These are phyloP conservation scores for Vaccinium vitisidaea DNA, from an alignment of 148 eudicot genomes.

Conservation along the genomic window DNA sequence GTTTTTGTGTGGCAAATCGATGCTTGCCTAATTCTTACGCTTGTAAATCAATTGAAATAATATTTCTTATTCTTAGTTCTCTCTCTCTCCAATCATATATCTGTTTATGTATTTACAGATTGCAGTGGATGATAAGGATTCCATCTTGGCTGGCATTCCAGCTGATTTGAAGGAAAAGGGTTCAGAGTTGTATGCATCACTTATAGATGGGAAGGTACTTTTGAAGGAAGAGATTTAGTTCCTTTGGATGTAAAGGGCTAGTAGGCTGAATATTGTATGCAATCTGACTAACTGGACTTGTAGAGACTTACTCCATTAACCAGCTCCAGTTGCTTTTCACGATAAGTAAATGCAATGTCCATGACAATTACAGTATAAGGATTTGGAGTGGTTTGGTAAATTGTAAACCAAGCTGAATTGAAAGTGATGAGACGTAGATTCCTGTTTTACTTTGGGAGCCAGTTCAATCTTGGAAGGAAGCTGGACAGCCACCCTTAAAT, in stretches of 20 bases:
- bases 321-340: conserved; percentile 8
- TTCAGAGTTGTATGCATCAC: conserved; percentile 59
- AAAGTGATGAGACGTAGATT: background rate
- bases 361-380: background rate
- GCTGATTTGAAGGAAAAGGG: conserved; percentile 69
- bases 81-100: background rate
- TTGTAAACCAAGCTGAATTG: background rate
- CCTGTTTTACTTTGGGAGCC: background rate
- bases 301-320: background rate
- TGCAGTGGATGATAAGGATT: conserved; percentile 84
- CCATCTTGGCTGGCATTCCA: conserved; percentile 74
- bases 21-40: background rate
- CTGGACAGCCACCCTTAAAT: background rate
- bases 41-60: background rate
- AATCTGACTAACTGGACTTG: background rate
- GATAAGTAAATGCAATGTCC: conserved; percentile 8
- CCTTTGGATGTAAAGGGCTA: background rate
- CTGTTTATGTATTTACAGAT: conserved; percentile 34
- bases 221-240: conserved; percentile 15
- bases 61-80: background rate
- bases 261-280: conserved; percentile 7
- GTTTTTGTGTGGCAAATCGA: background rate
- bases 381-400: background rate
- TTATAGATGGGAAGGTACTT: conserved; percentile 85
- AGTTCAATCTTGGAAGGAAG: background rate